Evolutionary conservation across 345 rosid genomes (phyloP), one percentile per base, ranked within the genome.

Genomic region (Lepidium didymum): DNA sequence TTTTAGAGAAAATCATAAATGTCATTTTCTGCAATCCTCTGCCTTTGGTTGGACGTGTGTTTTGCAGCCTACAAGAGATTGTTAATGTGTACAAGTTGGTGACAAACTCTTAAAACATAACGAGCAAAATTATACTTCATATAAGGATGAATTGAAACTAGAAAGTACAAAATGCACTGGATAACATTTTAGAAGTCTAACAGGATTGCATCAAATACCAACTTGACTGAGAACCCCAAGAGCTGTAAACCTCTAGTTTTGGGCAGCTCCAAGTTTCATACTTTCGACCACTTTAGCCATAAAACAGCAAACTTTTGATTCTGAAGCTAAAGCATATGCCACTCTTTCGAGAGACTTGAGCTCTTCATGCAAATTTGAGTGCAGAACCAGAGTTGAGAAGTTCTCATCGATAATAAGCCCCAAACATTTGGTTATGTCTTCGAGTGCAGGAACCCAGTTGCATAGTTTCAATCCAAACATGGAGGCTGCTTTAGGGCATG

Each of bases 361-460:
- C 81, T 94, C 97, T 67, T 87, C 83, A 23, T 83, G 90, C 70
- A 91, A 85, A 77, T 84, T 85, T 0, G 85, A 74, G 65, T 80
- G 76, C 79, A 94, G 67, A 43, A 86, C 83, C 82, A 93, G 51
- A 1, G 86, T 85, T 1, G 94, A 83, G 74, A 86, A 86, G 72
- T 85, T 88, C 68, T 82, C 94, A 58, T 91, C 99, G 51, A 93
- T 67, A n/a, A 91, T 60, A 61, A 87, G 43, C 21, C 88, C 86
- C 27, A 87, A 75, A 51, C 81, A 91, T 70, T 82, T 84, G 29
- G 75, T 80, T 14, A 88, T 73, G 60, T 89, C 83, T 72, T 83
- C 87, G 27, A 87, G 85, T 55, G 72, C 83, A 19, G 96, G 97
- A 76, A 91, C 85, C 95, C 89, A 88, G 62, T 82, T 82, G 70